A percentile compares a stretch with the other conserved stretches of the same genome.
Evolutionary conservation across 768 basidiomycete genomes (phyloP).

Genomic region (Arthromyces matolae): DNA sequence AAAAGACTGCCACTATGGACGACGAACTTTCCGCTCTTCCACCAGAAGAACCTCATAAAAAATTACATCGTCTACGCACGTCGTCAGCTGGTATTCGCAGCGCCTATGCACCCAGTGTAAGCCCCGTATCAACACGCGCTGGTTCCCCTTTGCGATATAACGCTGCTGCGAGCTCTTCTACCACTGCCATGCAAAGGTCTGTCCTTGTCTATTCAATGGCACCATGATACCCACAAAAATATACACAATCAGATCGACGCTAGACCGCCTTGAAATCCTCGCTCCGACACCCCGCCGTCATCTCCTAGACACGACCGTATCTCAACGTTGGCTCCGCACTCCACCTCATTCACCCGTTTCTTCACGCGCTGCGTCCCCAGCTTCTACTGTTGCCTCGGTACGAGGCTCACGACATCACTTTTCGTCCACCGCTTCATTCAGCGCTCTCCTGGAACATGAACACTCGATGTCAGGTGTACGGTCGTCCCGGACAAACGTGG

Average conservation of each 20-base stretch:
- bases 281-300: slow-evolving; percentile 68
- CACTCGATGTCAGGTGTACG: not conserved
- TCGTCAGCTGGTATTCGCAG: slow-evolving; percentile 24
- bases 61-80: slow-evolving; percentile 25
- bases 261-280: slow-evolving; percentile 39
- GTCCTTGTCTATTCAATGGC: not conserved
- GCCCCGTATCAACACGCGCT: slow-evolving; percentile 18
- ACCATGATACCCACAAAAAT: not conserved
- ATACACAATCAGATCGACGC: not conserved
- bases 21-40: slow-evolving; percentile 40
- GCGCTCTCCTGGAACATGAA: slow-evolving; percentile 38
- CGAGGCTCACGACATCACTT: slow-evolving; percentile 11
- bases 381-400: slow-evolving; percentile 22
- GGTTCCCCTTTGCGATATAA: slow-evolving; percentile 11
- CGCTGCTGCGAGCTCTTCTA: not conserved
- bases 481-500: slow-evolving; percentile 17
- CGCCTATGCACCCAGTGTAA: slow-evolving; percentile 25
- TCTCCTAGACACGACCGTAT: slow-evolving; percentile 55
- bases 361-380: slow-evolving; percentile 45
- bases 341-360: slow-evolving; percentile 45
- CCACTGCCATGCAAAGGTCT: too few relatives aligned
- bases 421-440: slow-evolving; percentile 39
- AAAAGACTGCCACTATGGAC: slow-evolving; percentile 27
- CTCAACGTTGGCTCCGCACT: slow-evolving; percentile 57
- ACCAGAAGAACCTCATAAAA: slow-evolving; percentile 29